Evolutionary conservation across 2,329 filamentous ascomycete genomes (phyloP), one percentile per base, ranked within the genome.

Genomic region (Aspergillus udagawae): DNA sequence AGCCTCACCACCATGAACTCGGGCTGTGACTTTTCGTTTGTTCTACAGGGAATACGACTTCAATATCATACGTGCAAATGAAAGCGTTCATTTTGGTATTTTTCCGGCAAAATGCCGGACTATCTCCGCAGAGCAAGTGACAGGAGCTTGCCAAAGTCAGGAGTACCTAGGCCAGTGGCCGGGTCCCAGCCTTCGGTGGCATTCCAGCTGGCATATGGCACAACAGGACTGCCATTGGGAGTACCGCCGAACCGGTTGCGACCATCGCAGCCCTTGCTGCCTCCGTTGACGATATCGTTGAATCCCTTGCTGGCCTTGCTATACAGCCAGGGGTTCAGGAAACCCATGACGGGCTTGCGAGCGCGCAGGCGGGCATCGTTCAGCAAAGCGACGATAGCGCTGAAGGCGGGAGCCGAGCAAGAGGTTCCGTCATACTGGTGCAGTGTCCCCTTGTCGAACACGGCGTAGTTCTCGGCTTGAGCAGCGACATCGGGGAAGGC

Each of bases 261-360:
- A 0, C 79, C 79, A 32, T 73, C 74, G 61, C 80, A 82, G 9
- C 80, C 80, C 0, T 62, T 73, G 38, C 77, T 80, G 6, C 75
- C 77, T 17, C 80, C 80, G 10, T 69, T 57, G 3, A 75, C 74
- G 53, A 82, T 79, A 59, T 82, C 80, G 29, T 76, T 82, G 49
- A 83, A 64, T 2, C 73, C 78, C 8, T 68, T 61, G 56, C 68
- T 65, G 3, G 72, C 79, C 21, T 65, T 64, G 25, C 68, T 69
- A 65, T 86, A 87, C 5, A 86, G 66, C 81, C 82, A 85, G 0
- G 84, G 84, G 64, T 87, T 86, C 49, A 86, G 59, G 73, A 84
- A 86, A 0, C 84, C 84, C 47, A 86, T 70, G 0, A 77, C 69
- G 0, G 77, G 66, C 65, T 81, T 79, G 4, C 81, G 81, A 6